Conservation (phyloP, 176 grass and related monocot species). For the Lolium rigidum region DNA sequence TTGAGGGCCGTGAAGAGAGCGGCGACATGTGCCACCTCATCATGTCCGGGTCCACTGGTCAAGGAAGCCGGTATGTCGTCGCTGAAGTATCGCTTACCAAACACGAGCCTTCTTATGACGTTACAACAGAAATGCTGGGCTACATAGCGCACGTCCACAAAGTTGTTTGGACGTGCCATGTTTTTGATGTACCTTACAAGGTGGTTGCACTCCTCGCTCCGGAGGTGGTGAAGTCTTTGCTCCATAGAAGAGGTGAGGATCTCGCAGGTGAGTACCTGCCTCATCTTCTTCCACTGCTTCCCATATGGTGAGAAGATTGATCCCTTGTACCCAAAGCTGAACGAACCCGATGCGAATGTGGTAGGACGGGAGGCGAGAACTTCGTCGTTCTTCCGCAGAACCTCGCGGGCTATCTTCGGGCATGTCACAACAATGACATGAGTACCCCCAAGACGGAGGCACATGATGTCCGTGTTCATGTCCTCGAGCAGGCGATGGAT, state of each 20-base stretch:
- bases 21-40: conserved; percentile 56
- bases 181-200: conserved; percentile 11
- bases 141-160: conserved; percentile 21
- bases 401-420: background rate
- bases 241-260: conserved; percentile 3
- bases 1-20: conserved; percentile 34
- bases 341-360: background rate
- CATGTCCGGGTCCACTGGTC: background rate
- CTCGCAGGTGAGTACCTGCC: conserved; percentile 22
- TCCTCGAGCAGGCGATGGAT: background rate
- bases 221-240: background rate
- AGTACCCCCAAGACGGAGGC: background rate
- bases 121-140: conserved; percentile 47
- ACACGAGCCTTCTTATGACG: conserved; percentile 45
- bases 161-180: background rate
- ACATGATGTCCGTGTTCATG: conserved; percentile 3
- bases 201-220: conserved; percentile 37
- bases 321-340: background rate
- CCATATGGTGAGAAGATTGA: background rate
- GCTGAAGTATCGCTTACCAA: conserved; percentile 45
- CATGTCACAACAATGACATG: background rate
- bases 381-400: background rate
- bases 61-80: background rate
- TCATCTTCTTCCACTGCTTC: conserved; percentile 49
- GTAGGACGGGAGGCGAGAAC: background rate